Evolutionary conservation across 2,329 filamentous ascomycete species (phyloP).

Genomic region (Phialophora tarda): DNA sequence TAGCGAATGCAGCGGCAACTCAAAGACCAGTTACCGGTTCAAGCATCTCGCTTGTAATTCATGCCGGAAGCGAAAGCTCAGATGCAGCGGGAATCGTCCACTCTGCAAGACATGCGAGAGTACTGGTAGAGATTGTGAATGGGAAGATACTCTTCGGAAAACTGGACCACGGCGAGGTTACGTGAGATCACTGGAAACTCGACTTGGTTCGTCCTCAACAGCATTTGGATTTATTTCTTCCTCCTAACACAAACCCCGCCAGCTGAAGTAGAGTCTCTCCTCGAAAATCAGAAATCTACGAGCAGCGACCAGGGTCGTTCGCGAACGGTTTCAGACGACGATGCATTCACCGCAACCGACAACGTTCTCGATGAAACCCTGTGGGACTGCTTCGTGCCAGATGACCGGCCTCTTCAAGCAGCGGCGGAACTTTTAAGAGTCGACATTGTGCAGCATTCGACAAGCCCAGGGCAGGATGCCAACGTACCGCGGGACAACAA

Average conservation of each 20-base stretch:
- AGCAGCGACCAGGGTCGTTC: conserved; percentile 3
- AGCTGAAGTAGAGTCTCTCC: conserved; percentile 19
- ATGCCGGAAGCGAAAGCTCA: conserved; percentile 14
- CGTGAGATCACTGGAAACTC: conserved; percentile 19
- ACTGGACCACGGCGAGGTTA: conserved; percentile 18
- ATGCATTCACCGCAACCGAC: not conserved
- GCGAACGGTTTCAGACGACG: not conserved
- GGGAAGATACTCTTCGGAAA: conserved; percentile 17
- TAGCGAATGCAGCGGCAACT: not conserved
- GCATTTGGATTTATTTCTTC: not conserved
- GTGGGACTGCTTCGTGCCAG: not conserved
- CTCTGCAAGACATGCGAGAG: conserved; percentile 12
- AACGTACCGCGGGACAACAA: not conserved
- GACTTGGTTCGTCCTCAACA: conserved; percentile 8
- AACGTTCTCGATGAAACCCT: not conserved
- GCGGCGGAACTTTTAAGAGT: not conserved
- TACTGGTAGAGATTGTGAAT: conserved; percentile 11
- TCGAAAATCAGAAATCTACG: not conserved
- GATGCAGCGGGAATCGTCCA: conserved; percentile 11
- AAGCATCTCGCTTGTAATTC: conserved; percentile 19
- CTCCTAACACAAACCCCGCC: not conserved
- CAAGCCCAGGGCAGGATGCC: not conserved
- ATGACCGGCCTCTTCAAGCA: not conserved
- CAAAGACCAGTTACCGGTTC: conserved; percentile 2
- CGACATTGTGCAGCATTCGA: not conserved